phyloP scores from a whole-genome alignment of 176 grass and related monocot genomes.

The Dactylis glomerata region DNA sequence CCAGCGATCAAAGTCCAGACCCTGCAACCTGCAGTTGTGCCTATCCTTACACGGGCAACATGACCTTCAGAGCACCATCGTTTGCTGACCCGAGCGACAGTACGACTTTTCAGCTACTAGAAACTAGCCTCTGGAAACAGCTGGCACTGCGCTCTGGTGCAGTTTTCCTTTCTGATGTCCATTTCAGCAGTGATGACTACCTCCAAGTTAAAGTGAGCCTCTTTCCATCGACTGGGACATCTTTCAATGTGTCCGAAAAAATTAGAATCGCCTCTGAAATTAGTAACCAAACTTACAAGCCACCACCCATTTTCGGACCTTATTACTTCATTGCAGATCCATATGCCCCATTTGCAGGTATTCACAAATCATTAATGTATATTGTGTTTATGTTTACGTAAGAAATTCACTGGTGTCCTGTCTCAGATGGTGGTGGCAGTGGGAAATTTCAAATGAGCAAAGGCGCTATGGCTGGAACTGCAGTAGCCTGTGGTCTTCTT shows the following conservation, averaged over 20 bases:
- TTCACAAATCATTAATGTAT: background rate
- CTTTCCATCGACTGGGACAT: slow-evolving; percentile 48
- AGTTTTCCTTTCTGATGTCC: slow-evolving; percentile 57
- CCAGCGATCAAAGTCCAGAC: slow-evolving; percentile 43
- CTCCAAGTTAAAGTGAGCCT: slow-evolving; percentile 49
- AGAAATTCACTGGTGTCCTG: slow-evolving; percentile 12
- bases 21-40: slow-evolving; percentile 61
- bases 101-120: slow-evolving; percentile 41
- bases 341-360: slow-evolving; percentile 47
- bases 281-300: slow-evolving; percentile 49
- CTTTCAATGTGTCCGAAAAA: slow-evolving; percentile 46
- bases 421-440: slow-evolving; percentile 39
- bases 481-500: slow-evolving; percentile 53
- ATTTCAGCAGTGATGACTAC: slow-evolving; percentile 44
- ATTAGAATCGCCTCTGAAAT: slow-evolving; percentile 48
- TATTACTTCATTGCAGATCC: slow-evolving; percentile 56
- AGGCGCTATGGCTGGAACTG: slow-evolving; percentile 61
- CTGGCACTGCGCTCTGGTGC: slow-evolving; percentile 31
- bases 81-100: slow-evolving; percentile 46
- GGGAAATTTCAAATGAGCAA: slow-evolving; percentile 41
- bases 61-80: slow-evolving; percentile 52
- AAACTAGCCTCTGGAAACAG: slow-evolving; percentile 46
- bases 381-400: background rate
- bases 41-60: slow-evolving; percentile 53
- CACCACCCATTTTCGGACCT: slow-evolving; percentile 61